Conservation (phyloP, 306 rosid genomes). For the Vigna mungo region DNA sequence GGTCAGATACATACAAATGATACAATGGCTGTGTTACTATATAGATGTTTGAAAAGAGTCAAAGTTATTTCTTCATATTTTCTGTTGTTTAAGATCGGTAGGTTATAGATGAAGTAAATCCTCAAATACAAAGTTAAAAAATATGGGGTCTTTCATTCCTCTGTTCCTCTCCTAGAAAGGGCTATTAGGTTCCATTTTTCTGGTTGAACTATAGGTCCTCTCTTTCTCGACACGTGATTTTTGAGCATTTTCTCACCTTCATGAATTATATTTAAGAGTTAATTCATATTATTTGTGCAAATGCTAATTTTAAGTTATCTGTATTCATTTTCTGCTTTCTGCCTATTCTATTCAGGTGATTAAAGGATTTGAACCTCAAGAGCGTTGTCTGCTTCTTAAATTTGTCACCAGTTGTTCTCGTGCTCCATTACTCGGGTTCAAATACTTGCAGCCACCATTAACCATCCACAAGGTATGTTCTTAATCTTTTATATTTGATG, state of each 20-base stretch:
- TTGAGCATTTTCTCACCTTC: constrained; percentile 29
- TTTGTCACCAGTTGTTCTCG: constrained; percentile 98
- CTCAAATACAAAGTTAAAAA: neutral
- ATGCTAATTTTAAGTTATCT: constrained; percentile 39
- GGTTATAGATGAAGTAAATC: constrained; percentile 25
- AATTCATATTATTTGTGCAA: constrained; percentile 25
- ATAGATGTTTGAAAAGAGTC: constrained; percentile 18
- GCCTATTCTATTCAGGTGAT: constrained; percentile 64
- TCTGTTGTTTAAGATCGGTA: constrained; percentile 28
- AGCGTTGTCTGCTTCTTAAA: constrained; percentile 94
- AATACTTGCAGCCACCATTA: constrained; percentile 88
- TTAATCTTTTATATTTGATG: constrained; percentile 38
- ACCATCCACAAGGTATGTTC: constrained; percentile 88
- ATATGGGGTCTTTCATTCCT: neutral
- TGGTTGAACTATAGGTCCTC: constrained; percentile 16
- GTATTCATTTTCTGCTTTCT: constrained; percentile 40
- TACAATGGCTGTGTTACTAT: neutral
- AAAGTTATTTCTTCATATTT: constrained; percentile 17
- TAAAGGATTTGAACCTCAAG: constrained; percentile 75
- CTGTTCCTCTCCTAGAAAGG: neutral
- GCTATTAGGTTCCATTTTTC: neutral
- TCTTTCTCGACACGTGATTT: neutral
- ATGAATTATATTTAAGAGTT: constrained; percentile 30
- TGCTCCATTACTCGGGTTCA: constrained; percentile 97
- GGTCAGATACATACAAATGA: neutral